phyloP scores from a whole-genome alignment of 441 rosid species.

The Macaranga tanarius region DNA sequence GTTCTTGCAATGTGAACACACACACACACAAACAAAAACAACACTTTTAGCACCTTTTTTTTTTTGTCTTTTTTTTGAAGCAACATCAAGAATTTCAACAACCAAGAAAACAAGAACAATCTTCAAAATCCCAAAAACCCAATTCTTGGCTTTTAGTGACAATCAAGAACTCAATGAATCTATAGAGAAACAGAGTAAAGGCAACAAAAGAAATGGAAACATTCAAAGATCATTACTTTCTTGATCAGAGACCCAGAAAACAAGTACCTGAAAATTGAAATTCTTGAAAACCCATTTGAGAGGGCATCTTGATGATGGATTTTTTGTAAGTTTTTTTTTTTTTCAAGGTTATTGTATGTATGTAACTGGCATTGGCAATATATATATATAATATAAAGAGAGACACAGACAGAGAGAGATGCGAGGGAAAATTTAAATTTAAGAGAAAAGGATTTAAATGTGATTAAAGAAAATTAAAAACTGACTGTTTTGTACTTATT shows the following conservation, averaged over 20 bases:
- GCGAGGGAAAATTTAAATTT: conserved; percentile 24
- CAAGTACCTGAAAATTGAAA: conserved; percentile 27
- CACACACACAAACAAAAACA: too few relatives aligned
- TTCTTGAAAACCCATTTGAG: conserved; percentile 20
- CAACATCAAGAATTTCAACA: background rate
- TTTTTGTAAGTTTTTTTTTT: background rate
- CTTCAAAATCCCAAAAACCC: too few relatives aligned
- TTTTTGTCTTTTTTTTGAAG: background rate
- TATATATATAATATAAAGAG: too few relatives aligned
- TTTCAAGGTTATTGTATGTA: background rate
- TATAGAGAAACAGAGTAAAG: background rate
- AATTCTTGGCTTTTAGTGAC: background rate
- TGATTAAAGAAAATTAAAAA: conserved; percentile 3
- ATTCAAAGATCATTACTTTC: background rate
- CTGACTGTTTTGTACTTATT: background rate
- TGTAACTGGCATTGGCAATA: too few relatives aligned
- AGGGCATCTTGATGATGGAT: conserved; percentile 18
- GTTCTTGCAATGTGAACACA: background rate
- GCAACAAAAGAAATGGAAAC: background rate
- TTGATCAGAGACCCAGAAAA: background rate
- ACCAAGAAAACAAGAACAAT: background rate
- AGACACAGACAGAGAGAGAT: background rate
- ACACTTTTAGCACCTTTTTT: background rate
- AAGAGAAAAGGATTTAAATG: background rate
- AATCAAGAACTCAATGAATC: background rate